Percentiles rank a stretch among this genome's conserved stretches.
Conservation (phyloP, 208 protist species). For the Acanthamoeba quina region DNA sequence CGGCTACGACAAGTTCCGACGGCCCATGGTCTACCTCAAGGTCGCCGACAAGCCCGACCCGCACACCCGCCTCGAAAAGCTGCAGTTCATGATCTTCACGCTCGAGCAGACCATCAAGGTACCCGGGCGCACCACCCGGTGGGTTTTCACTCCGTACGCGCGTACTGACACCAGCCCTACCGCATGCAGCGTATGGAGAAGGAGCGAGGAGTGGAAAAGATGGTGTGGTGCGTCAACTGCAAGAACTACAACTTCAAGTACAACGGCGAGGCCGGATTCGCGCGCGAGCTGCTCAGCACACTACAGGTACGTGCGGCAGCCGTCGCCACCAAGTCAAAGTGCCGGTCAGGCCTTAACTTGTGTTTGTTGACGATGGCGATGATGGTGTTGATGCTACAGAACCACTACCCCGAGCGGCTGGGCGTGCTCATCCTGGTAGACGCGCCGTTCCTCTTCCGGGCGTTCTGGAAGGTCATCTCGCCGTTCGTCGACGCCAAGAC, state of each 20-base stretch:
- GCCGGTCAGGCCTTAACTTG: no score
- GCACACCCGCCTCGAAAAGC: constrained; percentile 45
- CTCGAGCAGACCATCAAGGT: constrained; percentile 67
- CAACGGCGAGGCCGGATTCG: constrained; percentile 58
- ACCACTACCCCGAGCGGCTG: constrained; percentile 72
- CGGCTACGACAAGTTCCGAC: constrained; percentile 30
- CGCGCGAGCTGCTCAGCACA: constrained; percentile 56
- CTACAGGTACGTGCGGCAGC: neutral
- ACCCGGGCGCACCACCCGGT: neutral
- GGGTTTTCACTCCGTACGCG: neutral
- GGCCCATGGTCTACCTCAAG: constrained; percentile 63
- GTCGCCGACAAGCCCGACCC: constrained; percentile 56
- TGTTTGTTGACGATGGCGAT: no score
- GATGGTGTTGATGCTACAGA: neutral
- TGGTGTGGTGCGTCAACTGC: constrained; percentile 66
- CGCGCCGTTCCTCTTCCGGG: constrained; percentile 65
- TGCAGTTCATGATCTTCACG: constrained; percentile 69
- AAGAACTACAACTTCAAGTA: constrained; percentile 66
- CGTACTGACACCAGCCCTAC: neutral
- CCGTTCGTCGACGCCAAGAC: constrained; percentile 73
- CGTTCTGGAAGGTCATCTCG: constrained; percentile 75
- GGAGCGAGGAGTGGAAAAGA: constrained; percentile 71
- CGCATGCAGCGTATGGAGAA: constrained; percentile 39
- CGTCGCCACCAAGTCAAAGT: neutral
- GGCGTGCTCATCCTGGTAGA: constrained; percentile 56